Conservation (phyloP, 495 filamentous ascomycete genomes). For the Aspergillus homomorphus region DNA sequence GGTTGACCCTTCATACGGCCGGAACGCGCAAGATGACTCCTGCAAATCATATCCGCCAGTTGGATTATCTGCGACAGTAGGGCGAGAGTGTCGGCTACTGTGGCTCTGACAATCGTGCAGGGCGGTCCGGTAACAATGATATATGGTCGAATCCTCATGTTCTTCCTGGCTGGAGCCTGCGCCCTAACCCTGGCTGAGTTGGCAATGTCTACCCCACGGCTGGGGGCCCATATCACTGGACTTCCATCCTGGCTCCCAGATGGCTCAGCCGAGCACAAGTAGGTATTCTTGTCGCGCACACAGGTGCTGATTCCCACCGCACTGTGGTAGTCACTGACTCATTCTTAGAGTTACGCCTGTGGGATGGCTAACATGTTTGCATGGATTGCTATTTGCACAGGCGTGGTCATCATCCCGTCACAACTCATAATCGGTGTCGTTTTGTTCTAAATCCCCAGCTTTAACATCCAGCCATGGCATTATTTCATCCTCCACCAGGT, state of each 20-base stretch:
- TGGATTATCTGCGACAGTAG: conserved; percentile 27
- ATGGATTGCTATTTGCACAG: conserved; percentile 25
- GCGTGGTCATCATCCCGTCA: conserved; percentile 22
- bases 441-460: conserved; percentile 20
- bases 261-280: conserved; percentile 1
- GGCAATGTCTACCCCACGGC: conserved; percentile 51
- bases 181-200: conserved; percentile 48
- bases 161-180: conserved; percentile 8
- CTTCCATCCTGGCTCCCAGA: conserved; percentile 27
- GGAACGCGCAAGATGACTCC: conserved; percentile 10
- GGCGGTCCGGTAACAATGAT: conserved; percentile 28
- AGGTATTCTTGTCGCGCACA: no score
- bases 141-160: conserved; percentile 13
- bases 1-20: neutral
- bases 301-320: no score
- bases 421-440: conserved; percentile 20
- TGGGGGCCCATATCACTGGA: conserved; percentile 47
- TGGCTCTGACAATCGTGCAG: conserved; percentile 23
- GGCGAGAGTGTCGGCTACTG: conserved; percentile 23
- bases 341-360: conserved; percentile 26
- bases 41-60: conserved; percentile 17
- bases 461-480: conserved; percentile 27
- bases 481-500: conserved; percentile 41
- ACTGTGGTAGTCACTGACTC: conserved; percentile 7
- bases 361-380: conserved; percentile 25